Conservation (phyloP, 2,329 filamentous ascomycete species). For the Leptodontidium sp. region DNA sequence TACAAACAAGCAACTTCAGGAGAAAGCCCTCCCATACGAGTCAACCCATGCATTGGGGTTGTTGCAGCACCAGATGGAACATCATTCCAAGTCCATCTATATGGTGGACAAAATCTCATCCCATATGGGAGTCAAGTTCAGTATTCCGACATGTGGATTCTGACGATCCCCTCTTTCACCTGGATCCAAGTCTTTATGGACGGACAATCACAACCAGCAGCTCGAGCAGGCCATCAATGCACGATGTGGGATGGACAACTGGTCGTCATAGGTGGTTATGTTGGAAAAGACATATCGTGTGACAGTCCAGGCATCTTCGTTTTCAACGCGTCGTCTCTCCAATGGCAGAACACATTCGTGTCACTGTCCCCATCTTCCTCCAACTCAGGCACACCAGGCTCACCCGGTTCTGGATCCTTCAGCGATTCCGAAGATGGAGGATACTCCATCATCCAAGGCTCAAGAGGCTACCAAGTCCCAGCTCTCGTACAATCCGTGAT, state of each 20-base stretch:
- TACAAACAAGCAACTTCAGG: slow-evolving; percentile 77
- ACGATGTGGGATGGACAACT: slow-evolving; percentile 76
- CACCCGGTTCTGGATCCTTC: slow-evolving; percentile 49
- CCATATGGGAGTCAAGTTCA: slow-evolving; percentile 64
- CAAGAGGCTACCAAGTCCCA: slow-evolving; percentile 73
- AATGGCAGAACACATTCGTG: slow-evolving; percentile 70
- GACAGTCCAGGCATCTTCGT: slow-evolving; percentile 76
- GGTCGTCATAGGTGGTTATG: slow-evolving; percentile 74
- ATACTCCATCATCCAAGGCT: slow-evolving; percentile 59
- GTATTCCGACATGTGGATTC: slow-evolving; percentile 78
- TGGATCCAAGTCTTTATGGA: slow-evolving; percentile 72
- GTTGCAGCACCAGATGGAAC: slow-evolving; percentile 75
- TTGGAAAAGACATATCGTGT: slow-evolving; percentile 66
- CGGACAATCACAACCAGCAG: slow-evolving; percentile 62
- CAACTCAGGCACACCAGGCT: neutral
- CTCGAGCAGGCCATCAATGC: slow-evolving; percentile 73
- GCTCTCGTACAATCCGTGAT: slow-evolving; percentile 67
- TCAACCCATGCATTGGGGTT: slow-evolving; percentile 76
- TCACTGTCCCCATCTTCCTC: slow-evolving; percentile 55
- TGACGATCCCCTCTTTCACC: slow-evolving; percentile 76
- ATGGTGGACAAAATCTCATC: slow-evolving; percentile 76
- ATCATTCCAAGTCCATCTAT: slow-evolving; percentile 81
- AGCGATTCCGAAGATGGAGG: slow-evolving; percentile 21
- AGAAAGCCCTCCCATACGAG: slow-evolving; percentile 66
- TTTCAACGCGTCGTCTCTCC: slow-evolving; percentile 72